These are phyloP conservation scores for Alternaria conjuncta DNA, from an alignment of 2,329 filamentous ascomycete genomes.

Conservation along the genomic window DNA sequence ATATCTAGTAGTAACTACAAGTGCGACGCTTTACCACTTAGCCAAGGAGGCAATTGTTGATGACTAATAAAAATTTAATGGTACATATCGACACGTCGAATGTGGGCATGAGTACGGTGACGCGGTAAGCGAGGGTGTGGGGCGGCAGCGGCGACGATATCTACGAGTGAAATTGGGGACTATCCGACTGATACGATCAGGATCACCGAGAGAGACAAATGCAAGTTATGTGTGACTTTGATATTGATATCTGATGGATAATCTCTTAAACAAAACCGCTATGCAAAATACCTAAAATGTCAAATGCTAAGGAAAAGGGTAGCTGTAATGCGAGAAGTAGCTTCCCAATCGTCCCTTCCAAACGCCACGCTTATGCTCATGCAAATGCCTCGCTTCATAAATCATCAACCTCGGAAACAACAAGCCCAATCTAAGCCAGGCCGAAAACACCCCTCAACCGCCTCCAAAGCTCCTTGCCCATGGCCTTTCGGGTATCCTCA, in stretches of 20 bases:
- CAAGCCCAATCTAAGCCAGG: constrained; percentile 7
- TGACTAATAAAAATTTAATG: background rate
- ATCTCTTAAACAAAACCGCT: background rate
- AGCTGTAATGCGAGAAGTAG: background rate
- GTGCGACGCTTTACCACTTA: constrained; percentile 16
- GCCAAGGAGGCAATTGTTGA: background rate
- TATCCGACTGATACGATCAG: background rate
- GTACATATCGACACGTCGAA: background rate
- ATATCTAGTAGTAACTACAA: constrained; percentile 1
- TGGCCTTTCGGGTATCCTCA: constrained; percentile 57
- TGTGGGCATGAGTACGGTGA: background rate
- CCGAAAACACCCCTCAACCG: constrained; percentile 38
- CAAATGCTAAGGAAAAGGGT: background rate
- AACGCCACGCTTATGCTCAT: constrained; percentile 3
- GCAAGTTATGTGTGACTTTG: background rate
- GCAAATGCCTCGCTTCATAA: background rate
- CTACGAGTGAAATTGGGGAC: background rate
- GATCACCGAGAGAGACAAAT: background rate
- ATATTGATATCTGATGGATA: background rate
- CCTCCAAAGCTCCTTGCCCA: constrained; percentile 58
- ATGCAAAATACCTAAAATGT: background rate
- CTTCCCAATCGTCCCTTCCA: background rate
- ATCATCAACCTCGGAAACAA: background rate
- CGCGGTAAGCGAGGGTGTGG: background rate
- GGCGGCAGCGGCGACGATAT: background rate